A percentile compares a stretch with the other conserved stretches of the same genome.
These are phyloP conservation scores for Pseudogymnoascus sp. DNA, from an alignment of 2,329 filamentous ascomycete genomes.

Conservation along the genomic window DNA sequence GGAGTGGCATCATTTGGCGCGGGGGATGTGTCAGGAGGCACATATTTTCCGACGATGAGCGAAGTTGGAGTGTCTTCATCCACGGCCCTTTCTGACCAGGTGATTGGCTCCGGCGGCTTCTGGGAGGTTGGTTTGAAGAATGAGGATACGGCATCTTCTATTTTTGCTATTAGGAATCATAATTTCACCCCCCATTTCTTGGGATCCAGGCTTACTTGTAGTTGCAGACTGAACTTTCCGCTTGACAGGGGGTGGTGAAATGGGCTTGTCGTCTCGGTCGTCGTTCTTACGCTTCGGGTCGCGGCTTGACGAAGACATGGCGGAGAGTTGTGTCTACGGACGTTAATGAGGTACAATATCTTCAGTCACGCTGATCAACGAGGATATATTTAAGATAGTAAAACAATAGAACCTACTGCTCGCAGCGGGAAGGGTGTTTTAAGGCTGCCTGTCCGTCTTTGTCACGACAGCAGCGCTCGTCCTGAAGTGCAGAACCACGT, in stretches of 20 bases:
- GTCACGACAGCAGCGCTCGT: neutral
- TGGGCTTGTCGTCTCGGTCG: constrained; percentile 15
- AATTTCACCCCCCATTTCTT: neutral
- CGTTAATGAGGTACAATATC: neutral
- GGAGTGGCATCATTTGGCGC: neutral
- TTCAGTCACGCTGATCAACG: neutral
- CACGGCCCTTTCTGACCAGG: constrained; percentile 59
- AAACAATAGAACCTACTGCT: neutral
- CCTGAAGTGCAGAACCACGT: neutral
- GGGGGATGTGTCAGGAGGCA: constrained; percentile 34
- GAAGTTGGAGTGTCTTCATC: constrained; percentile 42
- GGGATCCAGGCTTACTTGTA: constrained; percentile 23
- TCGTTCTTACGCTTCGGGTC: neutral
- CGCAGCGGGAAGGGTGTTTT: neutral
- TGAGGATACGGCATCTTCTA: constrained; percentile 62
- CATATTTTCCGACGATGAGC: constrained; percentile 67
- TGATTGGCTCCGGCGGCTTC: constrained; percentile 67
- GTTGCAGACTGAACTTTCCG: constrained; percentile 30
- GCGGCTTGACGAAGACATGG: neutral
- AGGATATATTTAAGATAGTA: neutral
- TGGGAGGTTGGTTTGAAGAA: constrained; percentile 86
- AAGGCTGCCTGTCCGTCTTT: neutral
- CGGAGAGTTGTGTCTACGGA: neutral
- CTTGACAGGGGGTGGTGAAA: constrained; percentile 29
- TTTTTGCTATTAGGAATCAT: constrained; percentile 14